Percentiles rank a stretch among this genome's conserved stretches.
Conservation (phyloP, 1,284 basidiomycete species). For the Ganoderma lucidum region DNA sequence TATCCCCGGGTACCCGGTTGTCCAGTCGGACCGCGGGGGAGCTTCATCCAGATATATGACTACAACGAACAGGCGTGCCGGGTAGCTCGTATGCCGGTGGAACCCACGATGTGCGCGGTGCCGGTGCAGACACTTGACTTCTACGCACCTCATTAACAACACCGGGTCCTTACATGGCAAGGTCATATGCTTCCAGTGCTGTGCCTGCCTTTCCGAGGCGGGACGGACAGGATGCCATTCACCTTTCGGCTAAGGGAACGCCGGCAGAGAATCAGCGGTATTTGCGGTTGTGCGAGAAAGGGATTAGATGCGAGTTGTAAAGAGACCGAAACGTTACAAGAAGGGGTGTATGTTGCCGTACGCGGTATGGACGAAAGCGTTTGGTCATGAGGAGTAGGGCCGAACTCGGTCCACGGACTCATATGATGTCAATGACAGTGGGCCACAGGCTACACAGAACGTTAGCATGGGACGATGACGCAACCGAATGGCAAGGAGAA, state of each 20-base stretch:
- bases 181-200: slow-evolving; percentile 19
- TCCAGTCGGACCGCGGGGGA: slow-evolving; percentile 4
- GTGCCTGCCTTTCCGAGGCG: slow-evolving; percentile 10
- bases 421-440: slow-evolving; percentile 55
- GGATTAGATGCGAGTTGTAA: slow-evolving; percentile 1
- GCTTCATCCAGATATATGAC: background rate
- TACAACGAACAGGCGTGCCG: slow-evolving; percentile 4
- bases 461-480: slow-evolving; percentile 4
- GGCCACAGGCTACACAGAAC: slow-evolving; percentile 56
- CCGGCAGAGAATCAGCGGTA: slow-evolving; percentile 18
- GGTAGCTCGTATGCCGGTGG: slow-evolving; percentile 1
- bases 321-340: slow-evolving; percentile 10
- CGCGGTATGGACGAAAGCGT: slow-evolving; percentile 12
- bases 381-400: background rate
- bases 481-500: slow-evolving; percentile 15
- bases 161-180: slow-evolving; percentile 8
- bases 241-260: slow-evolving; percentile 1
- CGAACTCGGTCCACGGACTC: slow-evolving; percentile 7
- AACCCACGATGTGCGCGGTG: slow-evolving; percentile 4
- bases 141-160: slow-evolving; percentile 19
- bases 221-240: slow-evolving; percentile 9
- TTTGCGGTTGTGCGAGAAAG: slow-evolving; percentile 1
- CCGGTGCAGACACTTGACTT: slow-evolving; percentile 2
- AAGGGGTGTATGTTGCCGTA: slow-evolving; percentile 16
- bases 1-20: slow-evolving; percentile 12